A percentile compares a stretch with the other conserved stretches of the same genome.
phyloP scores from a whole-genome alignment of 371 early-diverging fungal species.

The Saksenaea oblongispora region DNA sequence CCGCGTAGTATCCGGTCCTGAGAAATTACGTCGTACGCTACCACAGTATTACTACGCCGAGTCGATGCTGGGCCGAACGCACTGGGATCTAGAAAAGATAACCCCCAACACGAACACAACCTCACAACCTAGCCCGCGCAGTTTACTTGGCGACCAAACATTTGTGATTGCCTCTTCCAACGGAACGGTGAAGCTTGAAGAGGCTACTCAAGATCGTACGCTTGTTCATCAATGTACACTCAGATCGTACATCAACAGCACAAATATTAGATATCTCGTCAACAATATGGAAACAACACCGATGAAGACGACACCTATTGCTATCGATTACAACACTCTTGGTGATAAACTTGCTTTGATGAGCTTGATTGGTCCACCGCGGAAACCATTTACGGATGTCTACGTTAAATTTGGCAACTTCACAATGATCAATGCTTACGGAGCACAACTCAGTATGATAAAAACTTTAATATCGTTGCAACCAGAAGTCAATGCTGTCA shows the following conservation, averaged over 20 bases:
- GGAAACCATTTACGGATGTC: too few relatives aligned
- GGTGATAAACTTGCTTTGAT: conserved; percentile 12
- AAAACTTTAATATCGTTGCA: not conserved
- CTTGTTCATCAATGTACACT: conserved; percentile 13
- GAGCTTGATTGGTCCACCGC: not conserved
- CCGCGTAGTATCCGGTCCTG: not conserved
- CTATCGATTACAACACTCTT: conserved; percentile 6
- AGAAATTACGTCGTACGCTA: not conserved
- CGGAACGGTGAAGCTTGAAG: not conserved
- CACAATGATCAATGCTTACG: conserved; percentile 13
- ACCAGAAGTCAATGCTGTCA: not conserved
- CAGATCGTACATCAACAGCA: not conserved
- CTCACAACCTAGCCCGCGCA: not conserved
- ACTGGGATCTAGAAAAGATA: not conserved
- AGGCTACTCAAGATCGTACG: not conserved
- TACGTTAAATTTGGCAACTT: not conserved
- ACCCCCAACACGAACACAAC: not conserved
- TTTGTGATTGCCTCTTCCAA: conserved; percentile 10
- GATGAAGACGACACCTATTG: not conserved
- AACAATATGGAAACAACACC: not conserved
- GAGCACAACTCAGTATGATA: conserved; percentile 7
- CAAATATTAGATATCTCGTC: not conserved
- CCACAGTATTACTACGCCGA: conserved; percentile 14
- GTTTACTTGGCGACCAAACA: conserved; percentile 15
- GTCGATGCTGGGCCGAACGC: conserved; percentile 18